Evolutionary conservation across 257 asterid genomes (phyloP), one percentile per base, ranked within the genome.

Genomic region (Scutellaria baicalensis): DNA sequence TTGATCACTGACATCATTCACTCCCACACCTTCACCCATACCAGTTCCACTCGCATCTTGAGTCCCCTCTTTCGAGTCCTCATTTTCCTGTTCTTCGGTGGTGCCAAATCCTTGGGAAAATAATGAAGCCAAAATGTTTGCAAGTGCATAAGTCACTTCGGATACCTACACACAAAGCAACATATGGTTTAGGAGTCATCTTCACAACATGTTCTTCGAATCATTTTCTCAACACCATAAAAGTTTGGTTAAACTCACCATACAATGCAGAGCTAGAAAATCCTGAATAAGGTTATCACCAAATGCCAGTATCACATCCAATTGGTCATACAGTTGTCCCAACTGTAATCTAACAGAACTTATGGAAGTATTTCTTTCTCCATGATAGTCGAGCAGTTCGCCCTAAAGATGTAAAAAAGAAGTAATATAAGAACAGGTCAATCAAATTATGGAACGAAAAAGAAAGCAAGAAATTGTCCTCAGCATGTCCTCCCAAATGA

Each of bases 1-100:
- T 83, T 94, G 97, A 44, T 94, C 85, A 67, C 99, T 89, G 70
- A 94, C 96, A 72, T 94, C 99, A 50, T 86, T 86, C 55, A 77
- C 35, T 56, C 99, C 99, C 16, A 80, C 78, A 48, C 99, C 99
- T 70, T 91, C 95, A 68, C 97, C 96, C 91, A 94, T 88, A 66
- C 99, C 99, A 9, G 95, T 94, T 72, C 97, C 99, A 69, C 69
- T 78, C 48, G 90, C 93, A 70, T 94, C 96, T 71, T 84, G 81
- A 73, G 85, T 81, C 52, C 36, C 73, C 68, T 81, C 93, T 8
- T 80, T 76, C 50, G 60, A 64, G 54, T 76, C 52, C 35, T 84
- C 91, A 59, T 71, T 70, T 42, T 77, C 78, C 73, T 84, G 84
- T n/a, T 86, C 96, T 62, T 91, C 93, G 18, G 72, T 55, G 50